Conservation (phyloP, 2,329 filamentous ascomycete genomes). For the Clonostachys byssicola region DNA sequence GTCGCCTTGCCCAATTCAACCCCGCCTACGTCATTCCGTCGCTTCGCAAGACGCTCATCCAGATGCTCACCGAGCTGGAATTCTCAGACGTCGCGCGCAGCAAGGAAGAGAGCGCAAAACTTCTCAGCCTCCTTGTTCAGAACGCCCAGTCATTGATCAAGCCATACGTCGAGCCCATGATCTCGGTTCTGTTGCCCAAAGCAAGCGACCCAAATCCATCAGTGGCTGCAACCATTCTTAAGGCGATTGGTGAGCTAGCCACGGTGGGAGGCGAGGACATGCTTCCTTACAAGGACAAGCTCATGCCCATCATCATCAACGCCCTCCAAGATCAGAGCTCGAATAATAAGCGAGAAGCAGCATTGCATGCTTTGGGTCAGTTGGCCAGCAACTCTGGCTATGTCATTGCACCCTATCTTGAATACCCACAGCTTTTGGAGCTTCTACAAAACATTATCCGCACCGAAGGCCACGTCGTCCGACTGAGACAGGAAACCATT, state of each 20-base stretch:
- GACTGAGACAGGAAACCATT: constrained; percentile 88
- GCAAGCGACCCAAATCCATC: constrained; percentile 79
- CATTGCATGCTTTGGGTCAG: constrained; percentile 85
- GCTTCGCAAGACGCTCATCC: constrained; percentile 88
- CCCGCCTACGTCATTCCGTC: constrained; percentile 98
- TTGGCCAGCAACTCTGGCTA: constrained; percentile 95
- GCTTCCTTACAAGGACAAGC: constrained; percentile 80
- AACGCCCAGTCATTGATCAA: constrained; percentile 92
- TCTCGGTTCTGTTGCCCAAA: constrained; percentile 90
- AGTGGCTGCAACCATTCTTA: constrained; percentile 91
- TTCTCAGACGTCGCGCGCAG: constrained; percentile 92
- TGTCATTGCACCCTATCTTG: constrained; percentile 91
- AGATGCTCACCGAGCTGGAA: constrained; percentile 92
- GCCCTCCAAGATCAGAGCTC: constrained; percentile 93
- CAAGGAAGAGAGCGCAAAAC: constrained; percentile 92
- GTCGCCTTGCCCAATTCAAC: constrained; percentile 84
- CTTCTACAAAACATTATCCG: constrained; percentile 93
- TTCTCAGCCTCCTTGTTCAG: constrained; percentile 87
- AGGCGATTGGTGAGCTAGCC: constrained; percentile 90
- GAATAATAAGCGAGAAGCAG: constrained; percentile 83
- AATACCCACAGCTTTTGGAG: constrained; percentile 90
- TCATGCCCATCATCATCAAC: constrained; percentile 94
- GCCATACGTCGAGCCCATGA: constrained; percentile 95
- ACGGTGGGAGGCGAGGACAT: constrained; percentile 93
- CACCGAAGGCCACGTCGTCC: constrained; percentile 78